These are phyloP conservation scores for Amyloporia xantha DNA, from an alignment of 768 basidiomycete species.

Conservation along the genomic window DNA sequence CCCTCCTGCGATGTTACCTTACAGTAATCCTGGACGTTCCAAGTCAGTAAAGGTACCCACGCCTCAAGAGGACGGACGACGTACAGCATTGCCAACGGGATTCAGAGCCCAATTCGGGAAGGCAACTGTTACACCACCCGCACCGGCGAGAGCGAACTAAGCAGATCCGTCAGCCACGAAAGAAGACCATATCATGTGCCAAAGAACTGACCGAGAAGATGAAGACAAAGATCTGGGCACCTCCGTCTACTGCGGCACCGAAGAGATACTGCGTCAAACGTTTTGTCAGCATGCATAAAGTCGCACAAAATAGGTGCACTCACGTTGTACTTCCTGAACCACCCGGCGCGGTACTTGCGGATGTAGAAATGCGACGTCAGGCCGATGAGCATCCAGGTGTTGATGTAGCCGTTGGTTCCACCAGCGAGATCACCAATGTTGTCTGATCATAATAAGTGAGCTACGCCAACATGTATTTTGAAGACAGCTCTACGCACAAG, in stretches of 20 bases:
- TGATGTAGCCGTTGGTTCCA: slow-evolving; percentile 8
- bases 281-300: background rate
- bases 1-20: slow-evolving; percentile 1
- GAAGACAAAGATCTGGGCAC: slow-evolving; percentile 6
- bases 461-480: background rate
- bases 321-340: slow-evolving; percentile 9
- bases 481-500: background rate
- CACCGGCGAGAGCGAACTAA: slow-evolving; percentile 2
- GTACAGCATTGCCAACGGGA: slow-evolving; percentile 3
- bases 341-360: slow-evolving; percentile 4
- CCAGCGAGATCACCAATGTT: slow-evolving; percentile 6
- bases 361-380: slow-evolving; percentile 7
- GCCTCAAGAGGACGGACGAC: background rate
- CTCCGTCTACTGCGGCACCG: slow-evolving; percentile 5
- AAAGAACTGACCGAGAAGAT: slow-evolving; percentile 1
- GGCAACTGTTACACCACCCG: slow-evolving; percentile 1
- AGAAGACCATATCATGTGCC: background rate
- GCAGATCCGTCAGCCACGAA: background rate
- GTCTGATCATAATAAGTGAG: background rate
- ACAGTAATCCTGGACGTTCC: background rate
- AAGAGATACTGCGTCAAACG: background rate
- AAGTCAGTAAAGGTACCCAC: background rate
- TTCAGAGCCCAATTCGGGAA: slow-evolving; percentile 7
- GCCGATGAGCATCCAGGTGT: slow-evolving; percentile 6
- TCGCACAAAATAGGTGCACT: background rate